phyloP scores from a whole-genome alignment of 352 stramenopile species.

The Plasmopara halstedii region DNA sequence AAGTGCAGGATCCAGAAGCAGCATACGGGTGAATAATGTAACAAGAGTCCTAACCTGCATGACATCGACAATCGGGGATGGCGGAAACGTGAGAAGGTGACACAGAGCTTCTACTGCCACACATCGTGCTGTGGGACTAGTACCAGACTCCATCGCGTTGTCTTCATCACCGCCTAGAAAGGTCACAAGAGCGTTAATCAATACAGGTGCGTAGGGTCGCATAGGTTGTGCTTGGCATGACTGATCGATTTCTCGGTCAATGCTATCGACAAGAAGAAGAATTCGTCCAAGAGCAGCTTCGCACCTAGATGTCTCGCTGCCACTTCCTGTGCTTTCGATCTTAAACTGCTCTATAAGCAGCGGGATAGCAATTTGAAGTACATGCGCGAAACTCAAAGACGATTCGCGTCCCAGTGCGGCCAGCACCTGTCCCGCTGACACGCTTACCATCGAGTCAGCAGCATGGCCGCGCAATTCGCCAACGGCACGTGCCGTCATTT shows the following conservation, averaged over 20 bases:
- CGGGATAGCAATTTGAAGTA: slow-evolving; percentile 54
- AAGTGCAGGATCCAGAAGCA: slow-evolving; percentile 53
- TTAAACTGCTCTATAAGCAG: slow-evolving; percentile 60
- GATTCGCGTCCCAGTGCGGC: slow-evolving; percentile 62
- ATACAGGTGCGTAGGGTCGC: slow-evolving; percentile 44
- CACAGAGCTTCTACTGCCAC: slow-evolving; percentile 59
- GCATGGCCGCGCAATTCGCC: slow-evolving; percentile 62
- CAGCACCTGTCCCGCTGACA: slow-evolving; percentile 64
- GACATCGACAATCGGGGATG: slow-evolving; percentile 62
- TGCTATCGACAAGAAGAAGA: slow-evolving; percentile 70
- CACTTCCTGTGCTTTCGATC: slow-evolving; percentile 19
- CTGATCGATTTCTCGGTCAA: slow-evolving; percentile 78
- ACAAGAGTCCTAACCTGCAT: slow-evolving; percentile 60
- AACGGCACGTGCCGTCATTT: slow-evolving; percentile 56
- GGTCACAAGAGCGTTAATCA: slow-evolving; percentile 52
- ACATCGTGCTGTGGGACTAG: slow-evolving; percentile 44
- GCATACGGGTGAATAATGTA: slow-evolving; percentile 61
- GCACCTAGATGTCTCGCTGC: slow-evolving; percentile 41
- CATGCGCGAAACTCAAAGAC: slow-evolving; percentile 53
- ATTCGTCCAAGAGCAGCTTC: slow-evolving; percentile 62
- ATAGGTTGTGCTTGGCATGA: slow-evolving; percentile 62
- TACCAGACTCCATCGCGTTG: slow-evolving; percentile 10
- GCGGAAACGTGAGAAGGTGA: slow-evolving; percentile 71
- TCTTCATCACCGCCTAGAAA: slow-evolving; percentile 41
- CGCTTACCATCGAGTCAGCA: slow-evolving; percentile 73